Conservation (phyloP, 2,329 filamentous ascomycete species). For the Metarhizium anisopliae region DNA sequence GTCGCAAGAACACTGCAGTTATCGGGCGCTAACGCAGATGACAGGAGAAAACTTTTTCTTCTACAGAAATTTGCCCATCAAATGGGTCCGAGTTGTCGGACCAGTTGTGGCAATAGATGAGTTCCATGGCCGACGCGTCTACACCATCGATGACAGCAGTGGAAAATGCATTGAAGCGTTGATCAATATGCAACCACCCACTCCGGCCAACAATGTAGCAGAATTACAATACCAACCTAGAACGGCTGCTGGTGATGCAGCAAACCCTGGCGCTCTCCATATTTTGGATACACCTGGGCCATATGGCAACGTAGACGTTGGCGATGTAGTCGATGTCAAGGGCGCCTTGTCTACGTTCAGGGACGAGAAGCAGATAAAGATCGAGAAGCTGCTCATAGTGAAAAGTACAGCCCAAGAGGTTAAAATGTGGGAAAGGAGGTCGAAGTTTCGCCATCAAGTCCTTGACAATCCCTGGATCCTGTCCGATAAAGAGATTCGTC, state of each 20-base stretch:
- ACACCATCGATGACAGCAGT: slow-evolving; percentile 58
- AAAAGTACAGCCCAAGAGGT: slow-evolving; percentile 48
- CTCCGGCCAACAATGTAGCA: neutral
- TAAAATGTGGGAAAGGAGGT: slow-evolving; percentile 47
- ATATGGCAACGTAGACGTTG: slow-evolving; percentile 35
- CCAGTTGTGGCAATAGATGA: slow-evolving; percentile 57
- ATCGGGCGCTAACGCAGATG: neutral
- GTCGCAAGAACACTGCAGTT: neutral
- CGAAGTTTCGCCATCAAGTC: slow-evolving; percentile 39
- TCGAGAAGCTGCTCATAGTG: slow-evolving; percentile 40
- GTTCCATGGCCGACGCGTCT: slow-evolving; percentile 35
- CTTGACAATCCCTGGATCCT: slow-evolving; percentile 48
- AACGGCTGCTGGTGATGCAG: neutral
- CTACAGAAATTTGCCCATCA: slow-evolving; percentile 64
- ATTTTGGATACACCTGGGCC: slow-evolving; percentile 3
- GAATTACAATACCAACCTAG: neutral
- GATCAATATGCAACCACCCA: slow-evolving; percentile 5
- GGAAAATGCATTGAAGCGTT: slow-evolving; percentile 45
- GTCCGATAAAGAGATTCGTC: slow-evolving; percentile 36
- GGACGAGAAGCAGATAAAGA: slow-evolving; percentile 40
- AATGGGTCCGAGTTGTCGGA: slow-evolving; percentile 64
- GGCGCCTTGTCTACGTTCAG: slow-evolving; percentile 41
- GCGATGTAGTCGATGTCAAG: slow-evolving; percentile 48
- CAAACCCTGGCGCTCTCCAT: neutral
- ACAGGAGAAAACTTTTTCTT: slow-evolving; percentile 52